A percentile compares a stretch with the other conserved stretches of the same genome.
phyloP scores from a whole-genome alignment of 2,329 filamentous ascomycete genomes.

The Fusarium caatingaense region DNA sequence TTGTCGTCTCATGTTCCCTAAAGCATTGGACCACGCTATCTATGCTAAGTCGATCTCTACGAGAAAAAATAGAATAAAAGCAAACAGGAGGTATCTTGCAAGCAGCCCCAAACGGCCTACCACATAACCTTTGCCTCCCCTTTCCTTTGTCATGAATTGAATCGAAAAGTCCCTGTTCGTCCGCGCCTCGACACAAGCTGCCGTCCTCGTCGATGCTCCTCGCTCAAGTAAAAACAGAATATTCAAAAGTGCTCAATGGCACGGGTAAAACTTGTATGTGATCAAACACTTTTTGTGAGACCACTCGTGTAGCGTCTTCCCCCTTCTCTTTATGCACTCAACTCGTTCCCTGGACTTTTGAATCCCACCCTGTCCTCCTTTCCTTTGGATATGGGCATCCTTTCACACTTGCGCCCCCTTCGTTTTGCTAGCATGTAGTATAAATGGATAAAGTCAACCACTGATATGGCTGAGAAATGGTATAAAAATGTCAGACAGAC shows the following conservation, averaged over 20 bases:
- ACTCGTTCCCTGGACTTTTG: neutral
- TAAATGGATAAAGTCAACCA: slow-evolving; percentile 1
- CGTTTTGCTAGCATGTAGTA: neutral
- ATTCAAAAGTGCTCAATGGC: slow-evolving; percentile 25
- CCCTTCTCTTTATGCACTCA: neutral
- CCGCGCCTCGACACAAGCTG: slow-evolving; percentile 16
- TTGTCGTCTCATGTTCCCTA: slow-evolving; percentile 1
- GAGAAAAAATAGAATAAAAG: slow-evolving; percentile 14
- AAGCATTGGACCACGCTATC: slow-evolving; percentile 21
- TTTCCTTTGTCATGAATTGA: slow-evolving; percentile 29
- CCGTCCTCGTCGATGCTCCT: slow-evolving; percentile 36
- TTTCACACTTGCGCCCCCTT: neutral
- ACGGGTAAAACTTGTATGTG: slow-evolving; percentile 2
- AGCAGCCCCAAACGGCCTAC: slow-evolving; percentile 26
- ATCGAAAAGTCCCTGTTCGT: slow-evolving; percentile 21
- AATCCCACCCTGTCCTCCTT: neutral
- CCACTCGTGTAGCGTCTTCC: slow-evolving; percentile 9
- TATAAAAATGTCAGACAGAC: neutral
- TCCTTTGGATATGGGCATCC: neutral
- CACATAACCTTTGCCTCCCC: slow-evolving; percentile 17
- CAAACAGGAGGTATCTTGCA: slow-evolving; percentile 38
- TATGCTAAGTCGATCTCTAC: slow-evolving; percentile 26
- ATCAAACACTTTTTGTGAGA: slow-evolving; percentile 1
- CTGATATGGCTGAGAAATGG: neutral
- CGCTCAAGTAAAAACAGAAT: slow-evolving; percentile 34